phyloP scores from a whole-genome alignment of 2,329 filamentous ascomycete species.

The Eutypella sp. region DNA sequence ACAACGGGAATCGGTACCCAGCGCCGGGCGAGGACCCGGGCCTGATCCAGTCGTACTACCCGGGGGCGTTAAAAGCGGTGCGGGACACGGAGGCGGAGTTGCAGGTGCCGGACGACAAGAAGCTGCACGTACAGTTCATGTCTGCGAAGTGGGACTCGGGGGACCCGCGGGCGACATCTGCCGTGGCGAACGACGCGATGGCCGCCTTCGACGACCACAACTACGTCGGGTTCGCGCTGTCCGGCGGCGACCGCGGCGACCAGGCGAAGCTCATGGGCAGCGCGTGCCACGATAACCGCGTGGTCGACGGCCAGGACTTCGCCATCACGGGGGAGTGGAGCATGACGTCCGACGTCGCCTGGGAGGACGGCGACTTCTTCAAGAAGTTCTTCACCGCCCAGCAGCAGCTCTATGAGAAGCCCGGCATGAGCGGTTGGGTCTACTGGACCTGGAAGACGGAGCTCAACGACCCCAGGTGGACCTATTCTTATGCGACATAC shows the following conservation, averaged over 20 bases:
- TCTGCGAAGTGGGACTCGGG: slow-evolving; percentile 51
- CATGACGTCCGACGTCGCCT: slow-evolving; percentile 16
- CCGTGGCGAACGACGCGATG: slow-evolving; percentile 36
- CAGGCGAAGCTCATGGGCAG: slow-evolving; percentile 13
- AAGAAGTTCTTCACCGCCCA: slow-evolving; percentile 16
- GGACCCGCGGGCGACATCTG: slow-evolving; percentile 37
- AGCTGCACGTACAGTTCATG: slow-evolving; percentile 48
- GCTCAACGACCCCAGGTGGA: slow-evolving; percentile 17
- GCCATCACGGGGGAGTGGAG: slow-evolving; percentile 19
- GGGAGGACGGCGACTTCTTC: slow-evolving; percentile 13
- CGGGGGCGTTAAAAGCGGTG: slow-evolving; percentile 40
- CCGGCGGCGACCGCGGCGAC: slow-evolving; percentile 7
- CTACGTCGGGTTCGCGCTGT: slow-evolving; percentile 42
- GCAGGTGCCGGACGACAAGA: slow-evolving; percentile 34
- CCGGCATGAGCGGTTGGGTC: slow-evolving; percentile 17
- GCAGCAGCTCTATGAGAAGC: slow-evolving; percentile 20
- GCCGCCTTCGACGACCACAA: slow-evolving; percentile 55
- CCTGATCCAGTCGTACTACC: slow-evolving; percentile 41
- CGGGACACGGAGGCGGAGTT: slow-evolving; percentile 42
- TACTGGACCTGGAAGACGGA: slow-evolving; percentile 21
- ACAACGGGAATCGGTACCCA: slow-evolving; percentile 19
- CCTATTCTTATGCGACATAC: slow-evolving; percentile 16
- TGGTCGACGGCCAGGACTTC: slow-evolving; percentile 13
- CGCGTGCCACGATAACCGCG: slow-evolving; percentile 17
- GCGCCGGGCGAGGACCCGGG: slow-evolving; percentile 15